Evolutionary conservation across 257 asterid genomes (phyloP), one percentile per base, ranked within the genome.

Genomic region (Mentha longifolia): DNA sequence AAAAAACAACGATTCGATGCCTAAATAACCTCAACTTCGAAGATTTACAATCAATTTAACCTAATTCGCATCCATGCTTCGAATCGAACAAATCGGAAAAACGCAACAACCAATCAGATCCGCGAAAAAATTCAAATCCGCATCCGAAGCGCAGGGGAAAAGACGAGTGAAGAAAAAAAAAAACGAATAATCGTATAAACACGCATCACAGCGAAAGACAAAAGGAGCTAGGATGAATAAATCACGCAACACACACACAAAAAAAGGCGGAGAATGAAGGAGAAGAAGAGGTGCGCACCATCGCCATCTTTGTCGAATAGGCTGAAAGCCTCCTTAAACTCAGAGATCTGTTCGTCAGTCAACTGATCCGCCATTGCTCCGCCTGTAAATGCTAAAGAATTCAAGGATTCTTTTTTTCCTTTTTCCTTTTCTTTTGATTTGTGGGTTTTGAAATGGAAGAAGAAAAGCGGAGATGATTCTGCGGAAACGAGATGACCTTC

Each of bases 251-350:
- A 41, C 10, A 42, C 54, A 25, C 68, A 43, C 1, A 25, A 15
- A 74, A 13, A 61, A 17, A 22, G 46, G 6, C 37, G 14, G 1
- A 47, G 52, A 42, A 12, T 47, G 39, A 65, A 11, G 61, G 30
- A 65, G 47, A 52, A 65, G 47, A 52, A 39, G 66, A 45, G 37
- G n/a, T 65, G 31, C 83, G 68, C 62, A 85, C 90, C 90, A 82
- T 85, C 90, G 72, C 87, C 90, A 42, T 85, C 90, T 79, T 85
- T 85, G 75, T 85, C 90, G 69, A 85, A 85, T 1, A 85, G 90
- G 85, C 90, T 85, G 80, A 85, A 85, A 74, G 90, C 87, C 73
- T 85, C 90, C 82, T 85, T 85, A 79, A 84, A 84, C 81, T 84
- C 89, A 45, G 89, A 81, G 83, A 84, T 84, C 89, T 84, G 89